Evolutionary conservation across 2,329 filamentous ascomycete genomes (phyloP).

Genomic region (Colletotrichum cuscutae): DNA sequence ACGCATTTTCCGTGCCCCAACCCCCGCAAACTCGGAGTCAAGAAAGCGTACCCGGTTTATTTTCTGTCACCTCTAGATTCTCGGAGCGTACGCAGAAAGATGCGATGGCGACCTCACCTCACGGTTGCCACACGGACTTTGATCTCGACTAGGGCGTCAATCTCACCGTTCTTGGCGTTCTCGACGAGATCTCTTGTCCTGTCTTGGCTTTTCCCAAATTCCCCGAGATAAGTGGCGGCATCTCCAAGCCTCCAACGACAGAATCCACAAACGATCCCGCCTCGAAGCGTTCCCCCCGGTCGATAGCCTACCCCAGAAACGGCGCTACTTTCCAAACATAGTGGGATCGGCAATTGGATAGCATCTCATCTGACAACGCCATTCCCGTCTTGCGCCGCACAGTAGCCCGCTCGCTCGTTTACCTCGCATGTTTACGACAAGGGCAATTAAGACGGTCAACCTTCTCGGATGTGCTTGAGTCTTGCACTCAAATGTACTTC

Average conservation of each 20-base stretch:
- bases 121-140: neutral
- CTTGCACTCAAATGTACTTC: neutral
- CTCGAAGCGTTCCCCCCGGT: neutral
- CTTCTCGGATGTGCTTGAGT: neutral
- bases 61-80: neutral
- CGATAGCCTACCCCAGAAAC: neutral
- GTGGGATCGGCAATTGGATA: conserved; percentile 2
- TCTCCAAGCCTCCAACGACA: neutral
- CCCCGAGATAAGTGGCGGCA: neutral
- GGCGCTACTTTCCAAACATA: neutral
- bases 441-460: neutral
- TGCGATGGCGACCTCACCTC: too few species aligned
- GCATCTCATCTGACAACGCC: neutral
- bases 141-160: neutral
- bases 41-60: neutral
- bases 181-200: neutral
- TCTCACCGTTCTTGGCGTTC: neutral
- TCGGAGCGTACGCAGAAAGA: neutral
- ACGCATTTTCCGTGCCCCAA: neutral
- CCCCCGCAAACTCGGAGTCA: neutral
- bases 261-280: neutral
- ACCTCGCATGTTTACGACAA: neutral
- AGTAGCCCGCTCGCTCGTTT: neutral
- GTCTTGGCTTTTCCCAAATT: neutral
- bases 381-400: neutral